A percentile compares a stretch with the other conserved stretches of the same genome.
Conservation (phyloP, 169 alveolate genomes). For the Cyclospora cayetanensis region DNA sequence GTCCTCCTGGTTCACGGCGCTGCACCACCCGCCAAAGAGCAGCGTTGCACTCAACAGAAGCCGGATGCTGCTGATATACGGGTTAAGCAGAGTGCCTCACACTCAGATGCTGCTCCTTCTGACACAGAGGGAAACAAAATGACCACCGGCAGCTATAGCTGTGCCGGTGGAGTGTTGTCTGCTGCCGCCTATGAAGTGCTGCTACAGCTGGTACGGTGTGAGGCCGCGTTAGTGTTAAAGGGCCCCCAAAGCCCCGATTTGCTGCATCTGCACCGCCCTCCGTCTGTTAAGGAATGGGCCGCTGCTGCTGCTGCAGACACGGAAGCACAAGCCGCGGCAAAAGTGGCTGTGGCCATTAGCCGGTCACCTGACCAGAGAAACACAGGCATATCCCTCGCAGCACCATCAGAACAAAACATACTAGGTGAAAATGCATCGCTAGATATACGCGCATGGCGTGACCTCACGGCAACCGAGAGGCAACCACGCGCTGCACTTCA, state of each 20-base stretch:
- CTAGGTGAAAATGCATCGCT: too few relatives aligned
- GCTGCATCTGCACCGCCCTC: slow-evolving; percentile 33
- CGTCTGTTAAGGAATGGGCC: neutral
- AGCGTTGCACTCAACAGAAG: slow-evolving; percentile 26
- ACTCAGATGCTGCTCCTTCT: neutral
- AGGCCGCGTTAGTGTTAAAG: slow-evolving; percentile 5
- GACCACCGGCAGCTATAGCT: neutral
- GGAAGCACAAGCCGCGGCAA: neutral
- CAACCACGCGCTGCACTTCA: neutral
- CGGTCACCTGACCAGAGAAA: too few relatives aligned
- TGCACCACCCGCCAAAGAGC: neutral
- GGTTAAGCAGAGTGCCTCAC: neutral
- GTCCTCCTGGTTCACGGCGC: neutral
- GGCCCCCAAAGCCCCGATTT: neutral
- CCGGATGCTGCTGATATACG: neutral
- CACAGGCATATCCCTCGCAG: too few relatives aligned
- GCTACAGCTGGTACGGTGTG: neutral
- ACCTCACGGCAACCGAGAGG: neutral
- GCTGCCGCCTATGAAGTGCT: slow-evolving; percentile 20
- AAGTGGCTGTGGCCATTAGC: too few relatives aligned
- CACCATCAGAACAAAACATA: too few relatives aligned
- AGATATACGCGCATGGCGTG: neutral
- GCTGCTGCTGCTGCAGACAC: slow-evolving; percentile 1
- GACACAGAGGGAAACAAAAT: neutral
- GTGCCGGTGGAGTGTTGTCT: neutral